Conservation (phyloP, 768 basidiomycete genomes). For the Hericium rajendrae region DNA sequence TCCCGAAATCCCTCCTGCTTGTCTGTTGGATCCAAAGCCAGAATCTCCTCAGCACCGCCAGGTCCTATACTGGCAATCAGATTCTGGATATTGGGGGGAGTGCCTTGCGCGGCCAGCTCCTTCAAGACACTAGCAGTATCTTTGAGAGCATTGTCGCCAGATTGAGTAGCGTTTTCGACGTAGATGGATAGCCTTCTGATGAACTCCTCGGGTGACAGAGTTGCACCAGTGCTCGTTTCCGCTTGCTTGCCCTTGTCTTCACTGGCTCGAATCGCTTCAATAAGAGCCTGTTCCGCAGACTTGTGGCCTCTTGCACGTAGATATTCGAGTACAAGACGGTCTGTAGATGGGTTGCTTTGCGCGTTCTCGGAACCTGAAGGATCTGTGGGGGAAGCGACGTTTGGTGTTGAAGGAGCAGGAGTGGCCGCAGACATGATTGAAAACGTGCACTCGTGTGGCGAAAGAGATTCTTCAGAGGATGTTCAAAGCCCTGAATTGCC, state of each 20-base stretch:
- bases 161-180: slow-evolving; percentile 55
- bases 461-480: too few relatives aligned
- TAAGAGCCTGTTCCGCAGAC: slow-evolving; percentile 32
- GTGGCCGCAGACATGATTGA: slow-evolving; percentile 36
- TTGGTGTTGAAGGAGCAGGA: slow-evolving; percentile 44
- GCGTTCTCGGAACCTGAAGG: slow-evolving; percentile 29
- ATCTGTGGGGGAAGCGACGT: slow-evolving; percentile 25
- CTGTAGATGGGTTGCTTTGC: slow-evolving; percentile 30
- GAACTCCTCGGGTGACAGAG: slow-evolving; percentile 31
- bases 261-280: slow-evolving; percentile 28
- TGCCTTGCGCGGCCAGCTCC: slow-evolving; percentile 60
- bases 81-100: slow-evolving; percentile 62
- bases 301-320: slow-evolving; percentile 37
- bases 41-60: slow-evolving; percentile 73
- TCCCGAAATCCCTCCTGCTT: slow-evolving; percentile 81
- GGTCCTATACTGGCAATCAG: slow-evolving; percentile 70
- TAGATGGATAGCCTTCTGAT: slow-evolving; percentile 54
- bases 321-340: slow-evolving; percentile 39
- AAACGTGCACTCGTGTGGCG: too few relatives aligned
- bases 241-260: slow-evolving; percentile 28
- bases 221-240: slow-evolving; percentile 23
- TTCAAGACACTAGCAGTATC: slow-evolving; percentile 57
- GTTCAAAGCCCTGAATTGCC: too few relatives aligned
- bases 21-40: slow-evolving; percentile 75
- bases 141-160: slow-evolving; percentile 64